These are phyloP conservation scores for Teratosphaeria zuluensis DNA, from an alignment of 2,329 filamentous ascomycete species.

Conservation along the genomic window DNA sequence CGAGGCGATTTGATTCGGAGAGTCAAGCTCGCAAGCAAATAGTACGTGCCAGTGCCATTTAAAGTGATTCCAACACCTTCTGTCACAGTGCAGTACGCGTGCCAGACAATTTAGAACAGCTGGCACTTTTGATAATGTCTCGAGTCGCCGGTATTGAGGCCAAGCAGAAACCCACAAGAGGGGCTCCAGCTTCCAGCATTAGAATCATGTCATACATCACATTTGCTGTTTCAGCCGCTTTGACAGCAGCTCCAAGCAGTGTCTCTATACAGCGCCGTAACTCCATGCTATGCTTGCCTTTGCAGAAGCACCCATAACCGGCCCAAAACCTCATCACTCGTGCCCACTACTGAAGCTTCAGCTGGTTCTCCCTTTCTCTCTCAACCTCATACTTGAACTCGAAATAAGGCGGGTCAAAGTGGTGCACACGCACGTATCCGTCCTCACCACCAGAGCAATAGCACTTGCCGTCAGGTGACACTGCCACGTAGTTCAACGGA, in stretches of 20 bases:
- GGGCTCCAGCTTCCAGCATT: neutral
- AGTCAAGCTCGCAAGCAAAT: too few relatives aligned
- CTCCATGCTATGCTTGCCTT: neutral
- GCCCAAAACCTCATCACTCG: neutral
- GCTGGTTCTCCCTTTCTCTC: constrained; percentile 51
- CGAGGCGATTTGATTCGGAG: too few relatives aligned
- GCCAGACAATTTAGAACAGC: too few relatives aligned
- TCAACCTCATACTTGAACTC: constrained; percentile 99
- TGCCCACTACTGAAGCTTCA: constrained; percentile 4
- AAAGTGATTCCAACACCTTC: too few relatives aligned
- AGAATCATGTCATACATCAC: neutral
- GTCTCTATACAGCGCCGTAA: neutral
- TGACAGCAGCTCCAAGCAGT: neutral
- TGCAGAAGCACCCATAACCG: neutral
- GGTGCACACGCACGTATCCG: constrained; percentile 94
- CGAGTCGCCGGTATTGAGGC: neutral
- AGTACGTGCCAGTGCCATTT: too few relatives aligned
- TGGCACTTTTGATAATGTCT: neutral
- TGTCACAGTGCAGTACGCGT: too few relatives aligned
- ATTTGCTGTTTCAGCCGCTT: neutral
- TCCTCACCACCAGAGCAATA: constrained; percentile 97
- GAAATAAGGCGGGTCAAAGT: constrained; percentile 98
- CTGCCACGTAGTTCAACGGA: constrained; percentile 89
- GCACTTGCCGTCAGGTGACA: constrained; percentile 79
- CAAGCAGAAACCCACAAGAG: neutral